phyloP scores from a whole-genome alignment of 345 rosid species.

The Populus alba region DNA sequence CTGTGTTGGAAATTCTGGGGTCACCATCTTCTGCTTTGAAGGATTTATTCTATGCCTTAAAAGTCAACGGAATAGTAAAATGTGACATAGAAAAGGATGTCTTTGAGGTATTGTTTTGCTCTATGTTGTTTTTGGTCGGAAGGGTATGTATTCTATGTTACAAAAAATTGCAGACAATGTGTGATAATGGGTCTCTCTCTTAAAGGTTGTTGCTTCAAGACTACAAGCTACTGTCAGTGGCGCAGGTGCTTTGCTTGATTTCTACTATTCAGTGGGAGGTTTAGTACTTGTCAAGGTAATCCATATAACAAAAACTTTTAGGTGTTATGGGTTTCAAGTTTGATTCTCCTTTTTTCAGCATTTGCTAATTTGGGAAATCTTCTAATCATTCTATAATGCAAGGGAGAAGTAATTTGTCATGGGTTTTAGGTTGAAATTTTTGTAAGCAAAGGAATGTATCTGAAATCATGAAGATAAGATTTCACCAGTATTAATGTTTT shows the following conservation, averaged over 20 bases:
- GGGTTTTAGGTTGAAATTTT: background rate
- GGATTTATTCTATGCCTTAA: slow-evolving; percentile 69
- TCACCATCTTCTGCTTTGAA: slow-evolving; percentile 58
- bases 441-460: background rate
- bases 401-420: background rate
- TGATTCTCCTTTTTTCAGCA: background rate
- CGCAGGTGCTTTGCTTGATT: slow-evolving; percentile 73
- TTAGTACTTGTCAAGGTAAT: slow-evolving; percentile 79
- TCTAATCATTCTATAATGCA: background rate
- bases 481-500: slow-evolving; percentile 5
- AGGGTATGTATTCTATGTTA: background rate
- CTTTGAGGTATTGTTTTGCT: slow-evolving; percentile 49
- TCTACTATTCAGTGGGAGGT: slow-evolving; percentile 67
- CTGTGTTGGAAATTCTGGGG: slow-evolving; percentile 44
- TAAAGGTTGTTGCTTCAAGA: slow-evolving; percentile 57
- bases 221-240: slow-evolving; percentile 58
- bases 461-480: background rate
- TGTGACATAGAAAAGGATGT: slow-evolving; percentile 46
- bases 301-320: background rate
- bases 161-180: background rate
- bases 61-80: slow-evolving; percentile 58
- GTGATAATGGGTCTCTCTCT: slow-evolving; percentile 3
- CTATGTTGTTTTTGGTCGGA: background rate
- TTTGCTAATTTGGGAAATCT: background rate
- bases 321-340: background rate